Evolutionary conservation across 305 asterid species (phyloP), one percentile per base, ranked within the genome.

Genomic region (Vinca major): DNA sequence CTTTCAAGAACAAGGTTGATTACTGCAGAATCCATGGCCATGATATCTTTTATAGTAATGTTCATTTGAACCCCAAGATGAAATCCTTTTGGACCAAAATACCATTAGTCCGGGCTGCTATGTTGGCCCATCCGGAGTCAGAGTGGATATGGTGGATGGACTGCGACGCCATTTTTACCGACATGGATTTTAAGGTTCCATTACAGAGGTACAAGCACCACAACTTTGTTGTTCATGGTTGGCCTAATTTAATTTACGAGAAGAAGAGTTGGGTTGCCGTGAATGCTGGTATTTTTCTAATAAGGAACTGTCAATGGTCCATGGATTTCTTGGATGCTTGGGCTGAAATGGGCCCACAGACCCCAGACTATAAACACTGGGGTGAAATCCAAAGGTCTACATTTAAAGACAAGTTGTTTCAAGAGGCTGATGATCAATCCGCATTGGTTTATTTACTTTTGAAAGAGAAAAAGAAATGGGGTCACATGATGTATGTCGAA

Each of bases 1-100:
- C 74, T 60, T 87, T 88, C 79, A 88, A 86, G 73, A 88, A 88
- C 71, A 88, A 88, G 73, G 92, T 86, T 3, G 96, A 88, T 65
- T 88, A 86, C 63, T 83, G 92, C 64, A 74, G 96, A 52, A 71
- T 81, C 48, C 89, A 88, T 21, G 86, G 87, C 16, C 78, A 80
- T 8, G 80, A 69, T 20, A 11, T 77, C 2, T 77, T 77, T 61
- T 77, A 73, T 66, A 77, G 62, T 66, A 58, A 63, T 19, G 80
- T 70, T 5, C 52, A 72, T 1, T 19, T 80, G 47, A 67, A 80
- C 21, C 84, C 76, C 0, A 72, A 50, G 13, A 74, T 80, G 81
- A 62, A 69, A 37, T 64, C 79, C 7, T 77, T 63, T 54, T 80
- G 84, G 84, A 75, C 84, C 16, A 79, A 79, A 53, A 67, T 75